A percentile compares a stretch with the other conserved stretches of the same genome.
phyloP scores from a whole-genome alignment of 805 yeast genomes.

The Starmerella sirachaensis region DNA sequence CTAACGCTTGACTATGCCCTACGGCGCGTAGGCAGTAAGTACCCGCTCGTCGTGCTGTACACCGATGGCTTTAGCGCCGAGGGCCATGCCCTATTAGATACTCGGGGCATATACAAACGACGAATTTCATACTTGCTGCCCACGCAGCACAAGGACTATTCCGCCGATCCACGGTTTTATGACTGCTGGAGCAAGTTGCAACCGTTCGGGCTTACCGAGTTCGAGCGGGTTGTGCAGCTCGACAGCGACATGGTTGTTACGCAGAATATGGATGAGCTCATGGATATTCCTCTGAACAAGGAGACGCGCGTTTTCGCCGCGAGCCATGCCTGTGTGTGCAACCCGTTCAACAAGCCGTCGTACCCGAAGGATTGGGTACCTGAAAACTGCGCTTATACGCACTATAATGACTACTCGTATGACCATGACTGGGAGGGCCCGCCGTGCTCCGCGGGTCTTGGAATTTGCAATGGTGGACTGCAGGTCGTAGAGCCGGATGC shows the following conservation, averaged over 20 bases:
- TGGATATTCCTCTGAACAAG: slow-evolving; percentile 35
- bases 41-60: slow-evolving; percentile 42
- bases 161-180: slow-evolving; percentile 41
- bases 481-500: slow-evolving; percentile 38
- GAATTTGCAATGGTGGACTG: slow-evolving; percentile 49
- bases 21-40: slow-evolving; percentile 34
- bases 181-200: slow-evolving; percentile 55
- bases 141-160: slow-evolving; percentile 34
- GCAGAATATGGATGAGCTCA: slow-evolving; percentile 48
- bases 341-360: slow-evolving; percentile 41
- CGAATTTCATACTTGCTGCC: slow-evolving; percentile 38
- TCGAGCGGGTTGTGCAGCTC: slow-evolving; percentile 42
- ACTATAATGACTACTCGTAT: slow-evolving; percentile 25
- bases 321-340: slow-evolving; percentile 50
- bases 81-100: slow-evolving; percentile 33
- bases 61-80: slow-evolving; percentile 37
- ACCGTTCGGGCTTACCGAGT: slow-evolving; percentile 41
- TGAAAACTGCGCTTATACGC: slow-evolving; percentile 41
- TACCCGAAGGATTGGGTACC: slow-evolving; percentile 44
- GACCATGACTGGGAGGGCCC: slow-evolving; percentile 33
- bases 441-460: slow-evolving; percentile 32
- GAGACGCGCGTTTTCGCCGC: slow-evolving; percentile 39
- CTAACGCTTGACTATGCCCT: slow-evolving; percentile 41
- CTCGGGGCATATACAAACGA: slow-evolving; percentile 33
- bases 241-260: slow-evolving; percentile 51